Evolutionary conservation across 176 grass and related monocot genomes (phyloP).

Genomic region (Secale cereale): DNA sequence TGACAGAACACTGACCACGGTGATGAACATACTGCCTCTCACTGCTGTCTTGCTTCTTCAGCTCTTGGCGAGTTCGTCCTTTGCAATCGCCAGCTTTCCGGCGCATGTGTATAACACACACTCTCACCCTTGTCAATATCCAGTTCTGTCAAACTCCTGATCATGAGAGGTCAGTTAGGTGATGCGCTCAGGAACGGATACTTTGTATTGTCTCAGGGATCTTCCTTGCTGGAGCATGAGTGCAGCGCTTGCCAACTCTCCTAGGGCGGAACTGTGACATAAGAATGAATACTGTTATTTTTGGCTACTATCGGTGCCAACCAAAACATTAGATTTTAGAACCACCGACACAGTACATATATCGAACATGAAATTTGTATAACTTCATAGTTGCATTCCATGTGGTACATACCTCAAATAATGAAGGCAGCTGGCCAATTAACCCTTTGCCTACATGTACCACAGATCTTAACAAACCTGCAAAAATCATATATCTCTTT

Average conservation of each 20-base stretch:
- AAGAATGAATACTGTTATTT: slow-evolving; percentile 53
- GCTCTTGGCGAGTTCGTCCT: too few relatives aligned
- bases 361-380: background rate
- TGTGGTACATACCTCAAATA: background rate
- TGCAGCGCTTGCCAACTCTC: slow-evolving; percentile 60
- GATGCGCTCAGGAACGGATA: slow-evolving; percentile 38
- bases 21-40: too few relatives aligned
- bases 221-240: slow-evolving; percentile 60
- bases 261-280: slow-evolving; percentile 56
- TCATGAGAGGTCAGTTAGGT: background rate
- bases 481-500: background rate
- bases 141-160: background rate
- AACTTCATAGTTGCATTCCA: background rate
- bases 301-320: slow-evolving; percentile 29
- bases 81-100: too few relatives aligned
- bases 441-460: background rate
- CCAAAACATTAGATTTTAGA: slow-evolving; percentile 4
- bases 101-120: too few relatives aligned
- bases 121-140: background rate
- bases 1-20: too few relatives aligned
- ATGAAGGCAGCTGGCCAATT: background rate
- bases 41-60: too few relatives aligned
- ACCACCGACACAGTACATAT: background rate
- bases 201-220: slow-evolving; percentile 67
- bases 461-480: background rate